phyloP scores from a whole-genome alignment of 176 grass and related monocot species.

The Oryza meridionalis region DNA sequence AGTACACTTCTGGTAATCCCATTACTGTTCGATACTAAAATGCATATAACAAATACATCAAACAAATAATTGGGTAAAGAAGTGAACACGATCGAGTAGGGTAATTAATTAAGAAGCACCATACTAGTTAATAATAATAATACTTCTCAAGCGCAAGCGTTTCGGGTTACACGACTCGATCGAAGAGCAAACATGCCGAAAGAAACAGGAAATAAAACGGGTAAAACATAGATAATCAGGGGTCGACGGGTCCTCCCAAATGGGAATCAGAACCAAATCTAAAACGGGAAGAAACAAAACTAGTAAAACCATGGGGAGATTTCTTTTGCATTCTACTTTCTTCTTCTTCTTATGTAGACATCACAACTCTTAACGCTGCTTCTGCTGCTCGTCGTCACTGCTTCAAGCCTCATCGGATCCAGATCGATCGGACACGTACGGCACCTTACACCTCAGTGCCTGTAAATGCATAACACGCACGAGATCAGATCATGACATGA shows the following conservation, averaged over 20 bases:
- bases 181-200: constrained; percentile 43
- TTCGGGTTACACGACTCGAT: constrained; percentile 57
- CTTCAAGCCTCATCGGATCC: not conserved
- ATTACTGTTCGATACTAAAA: not conserved
- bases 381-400: constrained; percentile 28
- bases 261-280: constrained; percentile 46
- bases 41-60: not conserved
- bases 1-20: too few species aligned
- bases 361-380: constrained; percentile 25
- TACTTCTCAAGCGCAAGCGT: constrained; percentile 53
- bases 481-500: constrained; percentile 10
- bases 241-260: constrained; percentile 39
- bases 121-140: constrained; percentile 50
- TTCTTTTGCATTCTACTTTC: constrained; percentile 53
- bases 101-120: constrained; percentile 25
- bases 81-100: not conserved
- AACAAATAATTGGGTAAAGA: not conserved
- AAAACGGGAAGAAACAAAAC: constrained; percentile 57
- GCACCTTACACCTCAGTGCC: constrained; percentile 72
- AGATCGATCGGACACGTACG: not conserved
- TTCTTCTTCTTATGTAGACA: constrained; percentile 41
- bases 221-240: constrained; percentile 47
- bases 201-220: constrained; percentile 49
- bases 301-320: constrained; percentile 48
- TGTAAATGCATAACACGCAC: constrained; percentile 1